These are phyloP conservation scores for Naganishia kalamii DNA, from an alignment of 768 basidiomycete genomes.

Conservation along the genomic window DNA sequence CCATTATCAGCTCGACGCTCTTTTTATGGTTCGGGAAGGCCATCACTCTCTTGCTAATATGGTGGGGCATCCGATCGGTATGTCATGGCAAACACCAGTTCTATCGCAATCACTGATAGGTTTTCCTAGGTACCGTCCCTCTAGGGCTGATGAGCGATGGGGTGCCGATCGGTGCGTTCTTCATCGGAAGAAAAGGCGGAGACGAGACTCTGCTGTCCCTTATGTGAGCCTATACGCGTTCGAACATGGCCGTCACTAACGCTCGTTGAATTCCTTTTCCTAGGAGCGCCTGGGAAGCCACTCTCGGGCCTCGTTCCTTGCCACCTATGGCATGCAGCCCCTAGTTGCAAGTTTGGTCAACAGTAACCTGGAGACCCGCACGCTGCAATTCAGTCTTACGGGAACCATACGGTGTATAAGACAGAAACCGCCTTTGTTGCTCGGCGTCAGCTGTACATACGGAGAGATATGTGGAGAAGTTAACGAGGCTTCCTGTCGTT, in stretches of 20 bases:
- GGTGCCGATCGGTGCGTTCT: slow-evolving; percentile 15
- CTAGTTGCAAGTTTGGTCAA: neutral
- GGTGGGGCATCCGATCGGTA: slow-evolving; percentile 25
- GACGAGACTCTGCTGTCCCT: slow-evolving; percentile 14
- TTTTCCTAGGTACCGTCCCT: slow-evolving; percentile 1
- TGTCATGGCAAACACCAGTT: neutral
- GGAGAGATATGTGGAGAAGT: too few species aligned
- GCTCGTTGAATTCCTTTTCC: too few species aligned
- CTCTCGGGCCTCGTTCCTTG: neutral
- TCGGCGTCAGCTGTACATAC: too few species aligned
- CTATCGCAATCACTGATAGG: neutral
- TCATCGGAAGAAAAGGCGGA: slow-evolving; percentile 15
- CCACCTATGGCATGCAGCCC: slow-evolving; percentile 7
- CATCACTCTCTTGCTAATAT: slow-evolving; percentile 28
- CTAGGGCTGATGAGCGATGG: slow-evolving; percentile 16
- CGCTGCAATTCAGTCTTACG: too few species aligned
- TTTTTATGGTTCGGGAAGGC: slow-evolving; percentile 24
- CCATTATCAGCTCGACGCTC: slow-evolving; percentile 21
- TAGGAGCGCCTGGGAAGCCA: slow-evolving; percentile 18
- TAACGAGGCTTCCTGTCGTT: too few species aligned
- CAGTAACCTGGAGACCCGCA: neutral
- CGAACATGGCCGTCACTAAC: neutral
- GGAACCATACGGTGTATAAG: too few species aligned
- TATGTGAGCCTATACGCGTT: neutral
- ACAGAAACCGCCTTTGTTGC: too few species aligned